A percentile compares a stretch with the other conserved stretches of the same genome.
These are phyloP conservation scores for Cicer bijugum DNA, from an alignment of 306 rosid genomes.

Conservation along the genomic window DNA sequence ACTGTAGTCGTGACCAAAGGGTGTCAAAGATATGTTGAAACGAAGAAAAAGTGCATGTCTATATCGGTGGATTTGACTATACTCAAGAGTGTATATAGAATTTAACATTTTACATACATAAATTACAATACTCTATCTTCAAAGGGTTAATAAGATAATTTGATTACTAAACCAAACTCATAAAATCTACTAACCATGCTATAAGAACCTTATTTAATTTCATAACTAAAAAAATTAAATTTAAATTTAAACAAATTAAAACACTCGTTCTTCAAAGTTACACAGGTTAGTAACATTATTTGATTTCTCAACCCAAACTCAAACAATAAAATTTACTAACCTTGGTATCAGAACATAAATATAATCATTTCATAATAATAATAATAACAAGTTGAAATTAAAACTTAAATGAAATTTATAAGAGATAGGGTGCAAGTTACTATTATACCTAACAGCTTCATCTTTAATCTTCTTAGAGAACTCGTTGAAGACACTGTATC, in stretches of 20 bases:
- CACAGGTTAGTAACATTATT: background rate
- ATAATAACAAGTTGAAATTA: background rate
- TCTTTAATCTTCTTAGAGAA: slow-evolving; percentile 79
- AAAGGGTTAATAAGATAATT: background rate
- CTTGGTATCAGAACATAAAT: background rate
- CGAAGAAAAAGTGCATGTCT: background rate
- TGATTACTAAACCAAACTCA: background rate
- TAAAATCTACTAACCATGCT: background rate
- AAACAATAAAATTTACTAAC: background rate
- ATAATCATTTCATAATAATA: background rate
- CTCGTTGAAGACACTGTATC: slow-evolving; percentile 75
- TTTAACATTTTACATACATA: background rate
- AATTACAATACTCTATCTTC: background rate
- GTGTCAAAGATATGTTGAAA: background rate
- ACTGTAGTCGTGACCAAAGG: background rate
- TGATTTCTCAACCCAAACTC: background rate
- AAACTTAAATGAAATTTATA: background rate
- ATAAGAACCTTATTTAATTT: background rate
- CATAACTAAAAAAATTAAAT: background rate
- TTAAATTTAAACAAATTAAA: background rate
- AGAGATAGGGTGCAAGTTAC: background rate
- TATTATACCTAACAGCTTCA: slow-evolving; percentile 69
- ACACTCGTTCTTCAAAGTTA: background rate
- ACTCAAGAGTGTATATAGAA: background rate
- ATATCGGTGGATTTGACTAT: background rate